Evolutionary conservation across 2,329 filamentous ascomycete genomes (phyloP), one percentile per base, ranked within the genome.

Genomic region (Penicillium sp.): DNA sequence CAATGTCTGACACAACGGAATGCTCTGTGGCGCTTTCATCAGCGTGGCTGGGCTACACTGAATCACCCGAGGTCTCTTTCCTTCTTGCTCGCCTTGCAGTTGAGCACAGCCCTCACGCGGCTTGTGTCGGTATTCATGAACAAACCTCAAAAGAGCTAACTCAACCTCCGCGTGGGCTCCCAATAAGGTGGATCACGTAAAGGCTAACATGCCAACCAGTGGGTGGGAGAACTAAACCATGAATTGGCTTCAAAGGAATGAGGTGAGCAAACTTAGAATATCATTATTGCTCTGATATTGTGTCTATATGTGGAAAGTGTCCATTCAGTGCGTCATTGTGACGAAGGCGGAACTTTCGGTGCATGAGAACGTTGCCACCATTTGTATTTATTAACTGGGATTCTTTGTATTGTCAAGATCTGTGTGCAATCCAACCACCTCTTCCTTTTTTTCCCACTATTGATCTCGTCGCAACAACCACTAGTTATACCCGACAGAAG

Each of bases 21-120:
- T n/a, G n/a, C n/a, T n/a, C n/a, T n/a, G n/a, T 14, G 55, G 54
- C 15, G 59, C 56, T 18, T 51, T 56, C 30, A 54, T 61, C 33
- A 58, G 56, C 10, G 51, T 54, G 4, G 47, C 57, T 7, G 58
- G 51, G n/a, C 9, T 62, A 54, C 39, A 57, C 58, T 18, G 44
- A 58, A 23, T 47, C 58, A 1, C 59, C 58, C 11, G 54, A 62
- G 47, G 54, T 60, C 13, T 44, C 59, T 4, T 61, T 62, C 51
- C 45, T 62, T 8, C 23, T 60, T 26, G 50, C 59, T 9, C 54
- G 59, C 21, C 41, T 62, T 30, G 58, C 57, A 9, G 53, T 56
- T 23, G 41, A 57, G 44, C 58, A 62, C 40, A 47, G 39, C 19
- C 46, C 46, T 4, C 52, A 55, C 15, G 43, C 54, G 9, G 43